Base-by-base conservation (phyloP, 768 basidiomycete species). In the Russula virescens region DNA sequence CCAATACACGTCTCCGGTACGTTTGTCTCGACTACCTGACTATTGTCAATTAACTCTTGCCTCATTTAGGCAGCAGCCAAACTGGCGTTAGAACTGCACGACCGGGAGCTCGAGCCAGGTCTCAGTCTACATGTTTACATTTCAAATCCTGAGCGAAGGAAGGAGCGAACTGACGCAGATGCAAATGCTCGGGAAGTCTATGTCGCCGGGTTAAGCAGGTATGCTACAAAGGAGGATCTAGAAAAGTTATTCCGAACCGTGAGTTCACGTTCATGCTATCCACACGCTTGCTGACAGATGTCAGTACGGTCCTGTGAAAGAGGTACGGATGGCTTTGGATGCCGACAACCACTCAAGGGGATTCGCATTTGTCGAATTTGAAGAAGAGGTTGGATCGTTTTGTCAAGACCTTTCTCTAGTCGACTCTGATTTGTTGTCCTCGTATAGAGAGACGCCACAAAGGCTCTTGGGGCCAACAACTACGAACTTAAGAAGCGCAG, bases 341-440 rank as follows among this genome's bases (percentile, higher is more conserved):
- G 81, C 87, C 38, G 80, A 83, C 48, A 87, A 86, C 0, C 78
- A 82, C 53, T 80, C 80, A 34, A 94, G 85, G 71, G 95, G 97
- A 1, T 95, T 91, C 70, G 95, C 91, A 0, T 98, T 98, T 69
- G 78, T 98, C 35, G 94, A 98, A 70, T 98, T 91, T 70, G 87
- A 89, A 63, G 79, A 84, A 21, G 87, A 90, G 78, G 95, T 93
- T 63, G 50, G 80, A 69, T 7, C 5, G 54, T 61, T 28, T n/a
- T 8, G 9, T 35, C 48, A 35, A 13, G 34, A 26, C 45, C 45
- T 21, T 23, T 23, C 25, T 49, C 18, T 25, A 10, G 26, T 34
- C 21, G 18, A 45, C 10, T 7, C 23, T 46, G 46, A 65, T 13
- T 9, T 47, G 28, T 55, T 10, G 18, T 40, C 25, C 19, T 7